A percentile compares a stretch with the other conserved stretches of the same genome.
Evolutionary conservation across 305 asterid species (phyloP).

Genomic region (Fraxinus nigra): DNA sequence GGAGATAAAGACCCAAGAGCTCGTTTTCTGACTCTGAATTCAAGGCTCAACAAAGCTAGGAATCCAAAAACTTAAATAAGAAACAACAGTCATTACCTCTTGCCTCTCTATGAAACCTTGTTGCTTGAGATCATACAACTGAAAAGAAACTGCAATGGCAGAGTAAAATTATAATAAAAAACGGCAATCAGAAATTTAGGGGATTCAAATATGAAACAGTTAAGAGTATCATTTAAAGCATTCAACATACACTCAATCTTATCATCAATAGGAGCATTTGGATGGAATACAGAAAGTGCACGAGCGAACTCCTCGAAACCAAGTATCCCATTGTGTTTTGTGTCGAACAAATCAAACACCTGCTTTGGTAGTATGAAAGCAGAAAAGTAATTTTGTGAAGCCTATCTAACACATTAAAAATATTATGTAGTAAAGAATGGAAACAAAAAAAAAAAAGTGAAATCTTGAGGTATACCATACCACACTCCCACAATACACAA

Average conservation of each 20-base stretch:
- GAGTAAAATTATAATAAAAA: conserved; percentile 14
- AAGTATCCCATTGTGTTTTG: conserved; percentile 94
- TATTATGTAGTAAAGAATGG: background rate
- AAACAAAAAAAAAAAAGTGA: background rate
- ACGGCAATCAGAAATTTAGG: background rate
- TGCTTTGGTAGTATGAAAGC: conserved; percentile 26
- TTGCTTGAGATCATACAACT: conserved; percentile 97
- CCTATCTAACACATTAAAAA: conserved; percentile 12
- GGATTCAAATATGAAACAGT: conserved; percentile 17
- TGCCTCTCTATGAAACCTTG: conserved; percentile 98
- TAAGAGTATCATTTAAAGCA: conserved; percentile 8
- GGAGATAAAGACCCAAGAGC: background rate
- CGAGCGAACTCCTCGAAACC: conserved; percentile 99
- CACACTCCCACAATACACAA: background rate
- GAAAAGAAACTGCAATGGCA: conserved; percentile 81
- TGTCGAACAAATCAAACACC: conserved; percentile 97
- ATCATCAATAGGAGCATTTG: conserved; percentile 93
- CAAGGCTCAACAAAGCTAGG: conserved; percentile 2
- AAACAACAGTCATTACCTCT: conserved; percentile 55
- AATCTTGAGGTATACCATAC: background rate
- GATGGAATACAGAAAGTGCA: conserved; percentile 98
- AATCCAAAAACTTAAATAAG: conserved; percentile 8
- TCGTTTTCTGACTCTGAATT: background rate
- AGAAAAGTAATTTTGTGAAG: conserved; percentile 14
- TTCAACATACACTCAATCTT: conserved; percentile 78